Conservation (phyloP, 2,329 filamentous ascomycete species). For the Neurospora sp. region DNA sequence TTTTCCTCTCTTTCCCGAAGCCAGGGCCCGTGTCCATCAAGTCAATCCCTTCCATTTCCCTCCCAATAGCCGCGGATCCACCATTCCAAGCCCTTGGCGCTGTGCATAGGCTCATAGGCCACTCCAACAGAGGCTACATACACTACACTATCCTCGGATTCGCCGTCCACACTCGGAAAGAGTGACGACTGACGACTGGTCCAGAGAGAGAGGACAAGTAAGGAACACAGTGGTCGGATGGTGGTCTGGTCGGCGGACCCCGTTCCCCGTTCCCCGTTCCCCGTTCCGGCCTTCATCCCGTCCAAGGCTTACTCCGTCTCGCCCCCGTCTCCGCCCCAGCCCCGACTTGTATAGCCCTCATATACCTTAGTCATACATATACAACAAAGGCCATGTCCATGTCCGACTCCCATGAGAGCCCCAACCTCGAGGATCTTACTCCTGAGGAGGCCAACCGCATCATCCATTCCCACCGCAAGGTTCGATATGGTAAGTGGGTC, state of each 20-base stretch:
- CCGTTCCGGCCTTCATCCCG: neutral
- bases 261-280: neutral
- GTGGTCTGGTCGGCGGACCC: neutral
- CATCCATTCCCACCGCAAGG: conserved; percentile 59
- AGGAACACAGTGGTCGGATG: neutral
- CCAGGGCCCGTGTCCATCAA: neutral
- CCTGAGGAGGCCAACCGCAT: conserved; percentile 58
- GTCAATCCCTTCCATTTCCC: neutral
- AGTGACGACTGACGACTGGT: neutral
- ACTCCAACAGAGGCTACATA: neutral
- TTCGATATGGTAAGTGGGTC: conserved; percentile 50
- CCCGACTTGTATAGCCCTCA: neutral
- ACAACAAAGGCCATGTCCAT: conserved; percentile 19
- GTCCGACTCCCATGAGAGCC: conserved; percentile 34
- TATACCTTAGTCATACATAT: neutral
- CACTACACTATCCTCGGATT: neutral
- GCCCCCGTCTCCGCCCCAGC: neutral
- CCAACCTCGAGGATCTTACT: conserved; percentile 46
- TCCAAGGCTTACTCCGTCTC: neutral
- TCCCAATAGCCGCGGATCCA: neutral
- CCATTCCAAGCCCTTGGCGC: neutral
- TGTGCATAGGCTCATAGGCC: neutral
- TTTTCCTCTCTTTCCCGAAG: neutral
- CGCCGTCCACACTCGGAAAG: neutral
- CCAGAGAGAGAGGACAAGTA: neutral